Evolutionary conservation across 768 basidiomycete species (phyloP).

Genomic region (Lactarius hengduanensis): DNA sequence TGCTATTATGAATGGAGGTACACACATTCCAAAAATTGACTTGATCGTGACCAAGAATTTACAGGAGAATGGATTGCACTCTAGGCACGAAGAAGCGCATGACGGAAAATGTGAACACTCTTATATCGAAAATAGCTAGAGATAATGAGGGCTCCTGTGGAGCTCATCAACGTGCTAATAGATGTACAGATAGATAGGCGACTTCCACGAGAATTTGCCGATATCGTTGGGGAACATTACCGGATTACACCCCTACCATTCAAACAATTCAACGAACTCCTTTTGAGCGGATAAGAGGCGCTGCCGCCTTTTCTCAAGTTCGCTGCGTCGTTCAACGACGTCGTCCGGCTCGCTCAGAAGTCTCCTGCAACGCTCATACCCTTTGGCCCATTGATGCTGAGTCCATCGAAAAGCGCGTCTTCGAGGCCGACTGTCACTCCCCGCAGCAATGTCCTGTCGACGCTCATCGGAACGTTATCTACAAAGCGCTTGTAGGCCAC

Average conservation of each 20-base stretch:
- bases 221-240: background rate
- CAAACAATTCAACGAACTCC: conserved; percentile 37
- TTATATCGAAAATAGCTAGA: background rate
- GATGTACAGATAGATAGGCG: background rate
- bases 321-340: conserved; percentile 43
- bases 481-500: conserved; percentile 49
- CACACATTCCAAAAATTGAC: background rate
- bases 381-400: conserved; percentile 48
- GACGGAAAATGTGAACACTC: background rate
- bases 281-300: conserved; percentile 45
- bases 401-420: conserved; percentile 41
- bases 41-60: background rate
- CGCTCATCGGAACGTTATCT: conserved; percentile 50
- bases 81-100: background rate
- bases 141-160: background rate
- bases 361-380: conserved; percentile 43
- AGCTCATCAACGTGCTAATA: background rate
- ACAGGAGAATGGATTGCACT: background rate
- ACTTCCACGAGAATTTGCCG: background rate
- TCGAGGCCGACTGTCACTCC: conserved; percentile 46
- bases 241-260: background rate
- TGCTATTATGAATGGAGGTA: too few species aligned
- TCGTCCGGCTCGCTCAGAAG: conserved; percentile 51
- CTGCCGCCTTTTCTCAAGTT: conserved; percentile 49
- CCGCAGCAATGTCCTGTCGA: conserved; percentile 54